These are phyloP conservation scores for Sanghuangporus weigelae DNA, from an alignment of 1,284 basidiomycete species.

Conservation along the genomic window DNA sequence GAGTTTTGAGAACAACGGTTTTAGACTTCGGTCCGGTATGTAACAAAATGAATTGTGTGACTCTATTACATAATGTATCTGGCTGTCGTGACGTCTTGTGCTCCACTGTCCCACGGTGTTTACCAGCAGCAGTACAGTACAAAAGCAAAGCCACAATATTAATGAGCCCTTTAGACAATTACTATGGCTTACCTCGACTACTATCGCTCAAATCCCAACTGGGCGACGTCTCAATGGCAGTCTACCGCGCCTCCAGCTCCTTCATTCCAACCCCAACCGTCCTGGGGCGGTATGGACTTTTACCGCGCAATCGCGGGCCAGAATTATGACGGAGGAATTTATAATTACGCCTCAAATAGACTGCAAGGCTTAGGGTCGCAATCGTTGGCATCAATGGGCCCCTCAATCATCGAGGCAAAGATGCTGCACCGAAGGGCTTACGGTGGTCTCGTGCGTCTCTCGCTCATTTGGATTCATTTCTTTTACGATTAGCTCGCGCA, in stretches of 20 bases:
- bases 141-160: background rate
- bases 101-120: no score
- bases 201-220: constrained; percentile 22
- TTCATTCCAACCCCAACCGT: constrained; percentile 25
- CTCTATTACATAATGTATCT: no score
- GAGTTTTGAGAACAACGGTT: no score
- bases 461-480: background rate
- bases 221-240: constrained; percentile 21
- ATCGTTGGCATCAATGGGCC: constrained; percentile 9
- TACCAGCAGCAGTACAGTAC: no score
- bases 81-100: background rate
- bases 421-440: constrained; percentile 25
- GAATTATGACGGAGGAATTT: constrained; percentile 13
- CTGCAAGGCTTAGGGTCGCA: constrained; percentile 18
- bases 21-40: no score
- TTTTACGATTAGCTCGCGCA: background rate
- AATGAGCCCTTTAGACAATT: background rate
- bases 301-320: constrained; percentile 21
- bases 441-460: constrained; percentile 22
- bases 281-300: constrained; percentile 24
- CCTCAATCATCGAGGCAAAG: constrained; percentile 19
- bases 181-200: constrained; percentile 25
- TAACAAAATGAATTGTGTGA: no score
- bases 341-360: constrained; percentile 24
- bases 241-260: constrained; percentile 23